Percentiles rank a stretch among this genome's conserved stretches.
Evolutionary conservation across 441 rosid species (phyloP).

Genomic region (Pelargonium citronellum): DNA sequence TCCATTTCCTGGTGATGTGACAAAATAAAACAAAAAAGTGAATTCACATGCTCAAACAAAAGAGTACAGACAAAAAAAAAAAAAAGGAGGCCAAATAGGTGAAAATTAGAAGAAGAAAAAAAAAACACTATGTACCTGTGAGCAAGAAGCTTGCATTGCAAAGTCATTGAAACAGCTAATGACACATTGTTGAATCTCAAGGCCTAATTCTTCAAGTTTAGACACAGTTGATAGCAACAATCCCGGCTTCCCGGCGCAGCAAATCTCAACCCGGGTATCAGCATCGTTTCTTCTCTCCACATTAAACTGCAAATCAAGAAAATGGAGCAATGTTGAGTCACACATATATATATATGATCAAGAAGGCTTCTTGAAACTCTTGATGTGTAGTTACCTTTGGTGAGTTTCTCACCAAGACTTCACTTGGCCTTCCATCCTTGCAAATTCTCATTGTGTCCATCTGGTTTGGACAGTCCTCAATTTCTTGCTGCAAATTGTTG

Average conservation of each 20-base stretch:
- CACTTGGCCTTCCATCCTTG: constrained; percentile 14
- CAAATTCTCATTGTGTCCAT: background rate
- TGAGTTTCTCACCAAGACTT: constrained; percentile 18
- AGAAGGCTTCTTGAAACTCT: background rate
- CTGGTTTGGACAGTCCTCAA: background rate
- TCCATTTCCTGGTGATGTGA: background rate
- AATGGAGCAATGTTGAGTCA: background rate
- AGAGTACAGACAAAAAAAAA: background rate
- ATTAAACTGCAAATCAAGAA: constrained; percentile 18
- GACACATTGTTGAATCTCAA: constrained; percentile 24
- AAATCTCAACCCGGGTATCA: constrained; percentile 19
- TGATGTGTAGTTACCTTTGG: constrained; percentile 19
- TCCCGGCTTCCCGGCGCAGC: constrained; percentile 24
- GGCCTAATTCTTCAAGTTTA: constrained; percentile 22
- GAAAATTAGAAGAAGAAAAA: no score
- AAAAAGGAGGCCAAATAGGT: no score
- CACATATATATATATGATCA: background rate
- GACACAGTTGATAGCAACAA: constrained; percentile 20
- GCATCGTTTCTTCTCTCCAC: constrained; percentile 20
- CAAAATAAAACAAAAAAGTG: background rate
- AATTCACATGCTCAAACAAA: background rate
- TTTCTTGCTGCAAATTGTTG: constrained; percentile 16
- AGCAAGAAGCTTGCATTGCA: constrained; percentile 27
- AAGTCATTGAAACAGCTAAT: constrained; percentile 26
- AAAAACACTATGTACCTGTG: background rate